A percentile compares a stretch with the other conserved stretches of the same genome.
Evolutionary conservation across 345 rosid genomes (phyloP).

Genomic region (Bruguiera sexangula): DNA sequence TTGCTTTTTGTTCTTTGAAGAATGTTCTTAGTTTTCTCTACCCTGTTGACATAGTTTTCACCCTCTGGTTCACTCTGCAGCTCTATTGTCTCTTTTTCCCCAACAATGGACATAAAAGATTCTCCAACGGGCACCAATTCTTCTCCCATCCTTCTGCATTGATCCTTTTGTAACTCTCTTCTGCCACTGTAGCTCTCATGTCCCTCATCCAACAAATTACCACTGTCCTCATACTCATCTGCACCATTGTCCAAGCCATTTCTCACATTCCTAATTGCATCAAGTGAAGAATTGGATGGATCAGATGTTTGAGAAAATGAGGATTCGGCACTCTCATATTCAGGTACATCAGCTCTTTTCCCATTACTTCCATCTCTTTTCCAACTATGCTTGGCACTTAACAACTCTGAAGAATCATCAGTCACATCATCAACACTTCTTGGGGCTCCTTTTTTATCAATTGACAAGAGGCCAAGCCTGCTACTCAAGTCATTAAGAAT

Average conservation of each 20-base stretch:
- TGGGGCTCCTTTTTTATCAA: constrained; percentile 52
- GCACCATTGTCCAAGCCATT: constrained; percentile 18
- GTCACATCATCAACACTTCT: constrained; percentile 17
- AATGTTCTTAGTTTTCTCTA: constrained; percentile 24
- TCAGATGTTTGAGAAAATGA: constrained; percentile 40
- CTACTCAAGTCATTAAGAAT: constrained; percentile 70
- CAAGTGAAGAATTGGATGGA: constrained; percentile 24
- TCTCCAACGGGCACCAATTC: constrained; percentile 23
- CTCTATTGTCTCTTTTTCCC: constrained; percentile 22
- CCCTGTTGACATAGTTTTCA: constrained; percentile 22
- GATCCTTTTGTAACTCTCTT: constrained; percentile 19
- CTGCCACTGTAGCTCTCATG: constrained; percentile 13
- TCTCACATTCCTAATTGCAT: constrained; percentile 17
- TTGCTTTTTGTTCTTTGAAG: constrained; percentile 24
- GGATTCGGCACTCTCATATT: constrained; percentile 44
- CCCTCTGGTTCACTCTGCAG: constrained; percentile 9
- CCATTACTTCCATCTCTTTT: constrained; percentile 16
- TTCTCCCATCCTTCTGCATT: constrained; percentile 16
- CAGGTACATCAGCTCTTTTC: constrained; percentile 23
- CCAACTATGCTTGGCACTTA: constrained; percentile 9
- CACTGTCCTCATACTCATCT: constrained; percentile 12
- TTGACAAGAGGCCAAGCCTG: constrained; percentile 70
- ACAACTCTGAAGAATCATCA: constrained; percentile 16
- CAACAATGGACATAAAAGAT: constrained; percentile 29
- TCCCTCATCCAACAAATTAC: constrained; percentile 14